A percentile compares a stretch with the other conserved stretches of the same genome.
Conservation (phyloP, 345 rosid genomes). For the sweet orange (Citrus sinensis) region DVS_A1.0 CM039167.1:3660001-3660500, state of each 20-base stretch:
- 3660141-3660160: neutral
- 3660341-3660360: neutral
- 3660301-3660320: neutral
- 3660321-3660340: neutral
- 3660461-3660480: neutral
- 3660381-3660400: conserved; percentile 18
- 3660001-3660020: neutral
- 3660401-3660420: conserved; percentile 2
- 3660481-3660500: neutral
- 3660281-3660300: neutral
- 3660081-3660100: neutral
- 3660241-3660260: neutral
- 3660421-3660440: neutral
- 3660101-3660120: neutral
- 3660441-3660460: conserved; percentile 1
- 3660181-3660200: neutral
- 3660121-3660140: neutral
- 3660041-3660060: neutral
- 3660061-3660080: neutral
- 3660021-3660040: neutral
- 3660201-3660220: no score
- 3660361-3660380: neutral
- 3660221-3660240: neutral
- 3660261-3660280: neutral
- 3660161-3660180: neutral